phyloP scores from a whole-genome alignment of 495 filamentous ascomycete species.

The Aspergillus funiculosus region DNA sequence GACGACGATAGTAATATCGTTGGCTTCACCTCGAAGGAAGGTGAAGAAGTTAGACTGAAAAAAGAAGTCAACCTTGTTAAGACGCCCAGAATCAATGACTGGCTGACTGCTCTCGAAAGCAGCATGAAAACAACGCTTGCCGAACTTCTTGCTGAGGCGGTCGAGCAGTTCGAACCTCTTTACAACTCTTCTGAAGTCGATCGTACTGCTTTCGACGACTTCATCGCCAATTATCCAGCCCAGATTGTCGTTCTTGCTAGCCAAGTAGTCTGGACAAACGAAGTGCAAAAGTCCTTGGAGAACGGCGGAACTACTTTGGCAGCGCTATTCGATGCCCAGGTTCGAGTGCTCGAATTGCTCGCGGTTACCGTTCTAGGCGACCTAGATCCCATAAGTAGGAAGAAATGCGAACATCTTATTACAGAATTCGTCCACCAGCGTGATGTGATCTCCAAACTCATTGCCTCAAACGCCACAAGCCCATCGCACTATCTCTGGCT shows the following conservation, averaged over 20 bases:
- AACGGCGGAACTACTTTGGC: constrained; percentile 63
- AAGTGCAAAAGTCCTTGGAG: constrained; percentile 68
- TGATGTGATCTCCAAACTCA: constrained; percentile 79
- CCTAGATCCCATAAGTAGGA: constrained; percentile 75
- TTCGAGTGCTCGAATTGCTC: constrained; percentile 73
- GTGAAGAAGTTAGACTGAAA: constrained; percentile 80
- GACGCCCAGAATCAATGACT: constrained; percentile 95
- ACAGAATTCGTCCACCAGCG: constrained; percentile 98
- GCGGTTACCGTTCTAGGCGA: constrained; percentile 87
- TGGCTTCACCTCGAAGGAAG: constrained; percentile 93
- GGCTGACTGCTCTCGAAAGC: constrained; percentile 82
- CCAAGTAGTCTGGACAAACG: constrained; percentile 89
- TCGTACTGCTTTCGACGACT: constrained; percentile 60
- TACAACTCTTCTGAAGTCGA: constrained; percentile 63
- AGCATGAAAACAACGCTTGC: constrained; percentile 94
- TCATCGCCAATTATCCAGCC: constrained; percentile 75
- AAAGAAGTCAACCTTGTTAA: constrained; percentile 86
- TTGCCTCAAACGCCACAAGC: constrained; percentile 65
- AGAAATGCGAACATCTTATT: constrained; percentile 98
- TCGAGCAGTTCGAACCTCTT: constrained; percentile 63
- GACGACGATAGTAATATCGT: constrained; percentile 84
- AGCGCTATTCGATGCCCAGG: constrained; percentile 64
- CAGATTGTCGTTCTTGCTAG: constrained; percentile 94
- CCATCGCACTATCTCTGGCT: constrained; percentile 87
- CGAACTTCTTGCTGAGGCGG: constrained; percentile 80